Evolutionary conservation across 163 green algal genomes (phyloP).

Genomic region (Chlorella variabilis): DNA sequence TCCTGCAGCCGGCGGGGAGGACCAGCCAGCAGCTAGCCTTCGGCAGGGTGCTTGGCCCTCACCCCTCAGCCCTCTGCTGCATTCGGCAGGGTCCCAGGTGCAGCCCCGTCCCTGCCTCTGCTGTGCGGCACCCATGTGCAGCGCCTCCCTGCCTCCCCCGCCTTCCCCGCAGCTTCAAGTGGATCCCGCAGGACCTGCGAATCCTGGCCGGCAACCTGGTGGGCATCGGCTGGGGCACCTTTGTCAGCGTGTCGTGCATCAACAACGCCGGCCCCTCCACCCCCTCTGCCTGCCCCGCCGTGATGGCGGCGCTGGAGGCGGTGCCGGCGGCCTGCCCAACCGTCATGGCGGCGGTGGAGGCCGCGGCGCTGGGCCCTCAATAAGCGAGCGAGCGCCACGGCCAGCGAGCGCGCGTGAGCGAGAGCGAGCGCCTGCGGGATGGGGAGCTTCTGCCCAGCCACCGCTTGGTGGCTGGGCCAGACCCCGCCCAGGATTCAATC

Average conservation of each 20-base stretch:
- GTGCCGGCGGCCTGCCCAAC: not conserved
- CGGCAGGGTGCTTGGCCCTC: too few relatives aligned
- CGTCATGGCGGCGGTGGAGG: not conserved
- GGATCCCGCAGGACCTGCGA: constrained; percentile 33
- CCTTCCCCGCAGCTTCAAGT: constrained; percentile 1
- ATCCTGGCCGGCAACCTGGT: constrained; percentile 27
- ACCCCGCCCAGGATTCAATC: not conserved
- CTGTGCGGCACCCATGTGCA: not conserved
- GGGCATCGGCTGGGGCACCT: constrained; percentile 30
- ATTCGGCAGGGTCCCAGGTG: too few relatives aligned
- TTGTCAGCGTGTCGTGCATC: constrained; percentile 20
- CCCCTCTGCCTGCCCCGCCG: not conserved
- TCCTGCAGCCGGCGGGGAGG: too few relatives aligned
- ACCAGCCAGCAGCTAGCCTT: too few relatives aligned
- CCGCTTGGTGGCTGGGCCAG: not conserved
- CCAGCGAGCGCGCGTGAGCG: too few relatives aligned
- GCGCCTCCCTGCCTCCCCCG: not conserved
- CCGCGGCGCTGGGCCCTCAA: not conserved
- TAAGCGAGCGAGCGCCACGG: not conserved
- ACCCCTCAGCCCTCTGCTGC: too few relatives aligned
- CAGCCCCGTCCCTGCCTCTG: not conserved
- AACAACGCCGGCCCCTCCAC: constrained; percentile 4
- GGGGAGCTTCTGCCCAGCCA: too few relatives aligned
- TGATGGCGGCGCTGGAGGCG: not conserved
- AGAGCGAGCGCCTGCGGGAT: not conserved